Evolutionary conservation across 306 rosid genomes (phyloP), one percentile per base, ranked within the genome.

Genomic region (Rosa persica): DNA sequence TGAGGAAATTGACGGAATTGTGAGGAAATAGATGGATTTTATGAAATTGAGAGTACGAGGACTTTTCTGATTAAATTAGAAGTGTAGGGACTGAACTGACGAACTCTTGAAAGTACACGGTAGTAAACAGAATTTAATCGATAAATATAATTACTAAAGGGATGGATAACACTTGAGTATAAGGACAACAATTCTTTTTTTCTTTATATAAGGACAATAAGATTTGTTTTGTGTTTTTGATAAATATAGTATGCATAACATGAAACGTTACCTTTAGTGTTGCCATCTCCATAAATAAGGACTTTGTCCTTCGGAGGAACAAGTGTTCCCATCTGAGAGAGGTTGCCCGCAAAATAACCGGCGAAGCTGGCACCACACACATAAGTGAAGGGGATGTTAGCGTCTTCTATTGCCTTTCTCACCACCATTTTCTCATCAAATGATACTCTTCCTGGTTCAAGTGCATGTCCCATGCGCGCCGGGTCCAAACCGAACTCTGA

Each of bases 401-500:
- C 97, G 46, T 87, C 94, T 40, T 94, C 90, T 66, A 94, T 92
- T 66, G 94, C 90, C 78, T 87, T 90, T 11, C 98, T 86, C 58
- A 94, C 83, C 0, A 0, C 27, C 96, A 94, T 90, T 85, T 94
- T 94, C 57, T 94, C 94, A 61, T 92, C 97, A 60, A 94, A 92
- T 69, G 98, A 52, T 0, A 85, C 94, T 81, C 90, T 90, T 88
- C 97, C 97, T 0, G 94, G 96, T 83, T 92, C 96, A 17, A 94
- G 83, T 23, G 98, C 98, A 73, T 94, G 75, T 19, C 83, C 89
- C 98, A 94, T 90, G 0, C 80, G 84, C 46, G 91, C 85, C 8
- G 97, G 95, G 71, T 94, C 98, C 44, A 90, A 72, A 1, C 97
- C 98, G 36, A 92, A 94, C 67, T 94, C 98, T n/a, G 98, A 94